phyloP scores from a whole-genome alignment of 139 green algal species.

The Chlorella sp. region DNA sequence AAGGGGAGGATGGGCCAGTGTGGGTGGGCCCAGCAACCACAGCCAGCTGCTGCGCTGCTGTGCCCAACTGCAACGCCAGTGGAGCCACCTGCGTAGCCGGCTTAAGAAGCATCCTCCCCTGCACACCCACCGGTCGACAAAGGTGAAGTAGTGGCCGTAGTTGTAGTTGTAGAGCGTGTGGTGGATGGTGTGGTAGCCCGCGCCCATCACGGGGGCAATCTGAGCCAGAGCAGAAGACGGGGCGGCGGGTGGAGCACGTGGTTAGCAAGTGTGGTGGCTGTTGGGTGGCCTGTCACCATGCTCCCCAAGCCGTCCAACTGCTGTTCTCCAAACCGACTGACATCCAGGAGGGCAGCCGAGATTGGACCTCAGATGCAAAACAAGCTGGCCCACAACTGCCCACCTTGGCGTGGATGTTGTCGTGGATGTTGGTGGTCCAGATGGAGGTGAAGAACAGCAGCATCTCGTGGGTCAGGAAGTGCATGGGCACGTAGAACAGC shows the following conservation, averaged over 20 bases:
- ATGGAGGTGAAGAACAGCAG: conserved; percentile 93
- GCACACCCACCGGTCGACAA: conserved; percentile 78
- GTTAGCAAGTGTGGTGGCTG: no score
- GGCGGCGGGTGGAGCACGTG: background rate
- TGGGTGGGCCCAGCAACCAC: background rate
- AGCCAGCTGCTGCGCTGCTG: no score
- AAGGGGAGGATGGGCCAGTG: no score
- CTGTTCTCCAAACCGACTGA: no score
- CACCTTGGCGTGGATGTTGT: conserved; percentile 86
- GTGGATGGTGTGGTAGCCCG: conserved; percentile 96
- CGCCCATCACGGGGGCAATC: conserved; percentile 92
- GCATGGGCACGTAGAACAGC: conserved; percentile 90
- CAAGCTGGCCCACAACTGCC: background rate
- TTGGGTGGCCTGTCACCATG: no score
- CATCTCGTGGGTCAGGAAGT: conserved; percentile 94
- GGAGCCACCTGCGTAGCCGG: no score
- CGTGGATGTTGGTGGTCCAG: conserved; percentile 98
- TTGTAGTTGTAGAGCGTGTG: conserved; percentile 96
- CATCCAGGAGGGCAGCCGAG: no score
- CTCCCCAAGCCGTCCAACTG: no score
- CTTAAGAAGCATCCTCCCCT: no score
- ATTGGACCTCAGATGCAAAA: no score
- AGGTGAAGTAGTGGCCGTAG: conserved; percentile 95
- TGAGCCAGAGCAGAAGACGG: conserved; percentile 16
- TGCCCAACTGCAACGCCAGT: no score